These are phyloP conservation scores for Chaetothyriales sp. DNA, from an alignment of 2,329 filamentous ascomycete genomes.

Conservation along the genomic window DNA sequence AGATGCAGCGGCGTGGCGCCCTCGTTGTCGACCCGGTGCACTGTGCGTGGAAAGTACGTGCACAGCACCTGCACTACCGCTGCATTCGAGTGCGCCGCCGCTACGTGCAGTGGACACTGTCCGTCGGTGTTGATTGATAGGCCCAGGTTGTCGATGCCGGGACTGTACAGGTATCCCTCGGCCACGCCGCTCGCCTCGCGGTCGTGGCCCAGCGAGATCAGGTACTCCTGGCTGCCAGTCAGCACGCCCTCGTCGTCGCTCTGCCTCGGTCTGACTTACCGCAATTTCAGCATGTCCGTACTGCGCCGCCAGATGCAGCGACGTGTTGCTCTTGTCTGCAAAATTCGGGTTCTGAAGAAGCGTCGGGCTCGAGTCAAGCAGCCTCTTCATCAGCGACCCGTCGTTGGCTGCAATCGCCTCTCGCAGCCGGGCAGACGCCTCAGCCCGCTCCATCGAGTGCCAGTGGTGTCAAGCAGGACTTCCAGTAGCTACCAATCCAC, in stretches of 20 bases:
- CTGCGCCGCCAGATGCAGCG: slow-evolving; percentile 64
- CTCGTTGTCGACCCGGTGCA: slow-evolving; percentile 50
- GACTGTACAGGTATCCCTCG: slow-evolving; percentile 19
- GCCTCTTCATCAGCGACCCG: slow-evolving; percentile 58
- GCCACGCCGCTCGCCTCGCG: slow-evolving; percentile 25
- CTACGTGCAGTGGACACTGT: slow-evolving; percentile 72
- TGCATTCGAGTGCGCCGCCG: slow-evolving; percentile 54
- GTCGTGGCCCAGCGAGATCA: slow-evolving; percentile 66
- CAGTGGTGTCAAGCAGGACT: background rate
- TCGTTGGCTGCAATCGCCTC: slow-evolving; percentile 70
- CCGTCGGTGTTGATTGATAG: slow-evolving; percentile 66
- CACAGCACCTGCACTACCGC: slow-evolving; percentile 61
- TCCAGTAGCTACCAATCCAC: background rate
- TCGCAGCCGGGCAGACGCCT: slow-evolving; percentile 61
- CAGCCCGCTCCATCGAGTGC: slow-evolving; percentile 29
- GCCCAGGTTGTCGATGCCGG: slow-evolving; percentile 26
- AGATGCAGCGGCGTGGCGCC: slow-evolving; percentile 43
- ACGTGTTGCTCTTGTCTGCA: slow-evolving; percentile 65
- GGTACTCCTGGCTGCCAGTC: slow-evolving; percentile 36
- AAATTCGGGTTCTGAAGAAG: slow-evolving; percentile 70
- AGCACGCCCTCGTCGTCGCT: background rate
- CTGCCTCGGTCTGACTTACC: slow-evolving; percentile 20
- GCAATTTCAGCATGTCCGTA: slow-evolving; percentile 58
- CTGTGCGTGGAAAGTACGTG: slow-evolving; percentile 47
- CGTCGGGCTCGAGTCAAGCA: slow-evolving; percentile 56